These are phyloP conservation scores for Letharia lupina DNA, from an alignment of 495 filamentous ascomycete species.

Conservation along the genomic window DNA sequence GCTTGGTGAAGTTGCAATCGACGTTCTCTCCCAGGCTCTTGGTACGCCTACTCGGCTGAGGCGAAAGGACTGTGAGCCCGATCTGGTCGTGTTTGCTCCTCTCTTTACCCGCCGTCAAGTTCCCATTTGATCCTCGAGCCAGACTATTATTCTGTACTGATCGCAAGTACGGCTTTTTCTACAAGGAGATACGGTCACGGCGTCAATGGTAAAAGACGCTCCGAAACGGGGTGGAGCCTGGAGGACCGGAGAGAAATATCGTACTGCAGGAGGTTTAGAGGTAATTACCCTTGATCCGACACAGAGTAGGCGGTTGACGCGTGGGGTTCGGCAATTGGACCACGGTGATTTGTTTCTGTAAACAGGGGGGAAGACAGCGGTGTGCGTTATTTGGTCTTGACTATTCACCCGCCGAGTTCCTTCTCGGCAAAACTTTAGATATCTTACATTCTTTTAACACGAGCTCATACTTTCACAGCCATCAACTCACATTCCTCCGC, in stretches of 20 bases:
- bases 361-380: not conserved
- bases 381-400: not conserved
- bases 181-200: not conserved
- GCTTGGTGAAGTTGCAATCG: no score
- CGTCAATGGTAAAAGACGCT: not conserved
- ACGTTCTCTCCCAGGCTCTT: no score
- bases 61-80: no score
- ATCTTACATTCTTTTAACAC: not conserved
- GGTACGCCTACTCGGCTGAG: no score
- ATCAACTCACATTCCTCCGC: no score
- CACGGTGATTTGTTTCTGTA: no score
- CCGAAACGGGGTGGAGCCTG: not conserved
- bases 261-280: not conserved
- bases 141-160: not conserved
- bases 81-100: not conserved
- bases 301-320: not conserved
- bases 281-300: not conserved
- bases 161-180: not conserved
- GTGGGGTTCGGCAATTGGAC: no score
- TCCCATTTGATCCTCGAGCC: not conserved
- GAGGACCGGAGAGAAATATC: not conserved
- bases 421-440: not conserved
- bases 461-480: not conserved
- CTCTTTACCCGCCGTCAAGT: not conserved
- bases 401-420: not conserved